Conservation (phyloP, 805 yeast genomes). For the Dipodascus geniculatus region DNA sequence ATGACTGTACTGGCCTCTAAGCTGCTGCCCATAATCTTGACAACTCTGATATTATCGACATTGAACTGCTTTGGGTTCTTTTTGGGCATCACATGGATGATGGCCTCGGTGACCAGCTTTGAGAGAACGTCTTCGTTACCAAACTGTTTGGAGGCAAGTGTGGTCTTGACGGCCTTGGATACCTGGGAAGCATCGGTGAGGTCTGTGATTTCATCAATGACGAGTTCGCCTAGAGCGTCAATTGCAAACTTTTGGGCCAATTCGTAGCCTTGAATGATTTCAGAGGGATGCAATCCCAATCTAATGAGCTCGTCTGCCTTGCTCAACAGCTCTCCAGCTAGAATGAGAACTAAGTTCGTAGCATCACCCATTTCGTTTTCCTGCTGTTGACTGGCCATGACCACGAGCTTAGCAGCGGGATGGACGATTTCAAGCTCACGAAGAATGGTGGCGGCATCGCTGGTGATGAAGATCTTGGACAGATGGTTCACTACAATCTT, state of each 20-base stretch:
- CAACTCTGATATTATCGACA: slow-evolving; percentile 89
- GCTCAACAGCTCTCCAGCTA: slow-evolving; percentile 86
- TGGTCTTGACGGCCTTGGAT: slow-evolving; percentile 68
- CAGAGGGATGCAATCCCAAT: slow-evolving; percentile 82
- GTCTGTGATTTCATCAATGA: slow-evolving; percentile 47
- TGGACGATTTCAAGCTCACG: slow-evolving; percentile 89
- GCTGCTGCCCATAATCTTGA: slow-evolving; percentile 90
- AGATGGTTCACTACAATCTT: slow-evolving; percentile 86
- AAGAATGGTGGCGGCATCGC: slow-evolving; percentile 97
- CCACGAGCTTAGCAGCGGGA: slow-evolving; percentile 91
- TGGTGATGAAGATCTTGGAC: slow-evolving; percentile 79
- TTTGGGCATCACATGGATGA: slow-evolving; percentile 57
- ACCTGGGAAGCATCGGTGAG: slow-evolving; percentile 44
- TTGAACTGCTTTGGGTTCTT: slow-evolving; percentile 57
- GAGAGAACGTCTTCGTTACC: slow-evolving; percentile 76
- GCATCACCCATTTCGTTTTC: slow-evolving; percentile 96
- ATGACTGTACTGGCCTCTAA: slow-evolving; percentile 64
- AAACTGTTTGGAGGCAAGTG: slow-evolving; percentile 85
- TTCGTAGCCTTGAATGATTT: slow-evolving; percentile 85
- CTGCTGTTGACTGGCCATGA: slow-evolving; percentile 96
- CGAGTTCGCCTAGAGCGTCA: slow-evolving; percentile 45
- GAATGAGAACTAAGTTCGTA: slow-evolving; percentile 78
- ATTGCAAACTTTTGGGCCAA: slow-evolving; percentile 71
- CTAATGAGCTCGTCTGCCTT: slow-evolving; percentile 77
- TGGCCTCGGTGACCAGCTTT: slow-evolving; percentile 73